These are phyloP conservation scores for Lactifluus pinguis DNA, from an alignment of 768 basidiomycete genomes.

Conservation along the genomic window DNA sequence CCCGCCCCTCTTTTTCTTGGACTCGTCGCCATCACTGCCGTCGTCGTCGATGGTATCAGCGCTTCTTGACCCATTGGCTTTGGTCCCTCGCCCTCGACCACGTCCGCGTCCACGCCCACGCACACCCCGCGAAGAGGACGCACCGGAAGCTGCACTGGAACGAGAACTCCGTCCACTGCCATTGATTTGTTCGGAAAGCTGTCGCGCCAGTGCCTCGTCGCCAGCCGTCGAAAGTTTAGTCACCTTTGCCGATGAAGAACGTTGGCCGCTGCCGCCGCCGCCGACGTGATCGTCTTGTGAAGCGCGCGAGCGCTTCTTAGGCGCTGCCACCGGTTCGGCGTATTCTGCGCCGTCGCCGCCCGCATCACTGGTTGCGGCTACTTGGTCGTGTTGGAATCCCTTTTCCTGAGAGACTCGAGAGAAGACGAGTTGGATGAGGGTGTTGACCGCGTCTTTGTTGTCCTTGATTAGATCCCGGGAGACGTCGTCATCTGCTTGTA, in stretches of 20 bases:
- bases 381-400: slow-evolving; percentile 19
- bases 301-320: slow-evolving; percentile 19
- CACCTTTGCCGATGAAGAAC: slow-evolving; percentile 4
- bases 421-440: slow-evolving; percentile 57
- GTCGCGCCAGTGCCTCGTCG: slow-evolving; percentile 30
- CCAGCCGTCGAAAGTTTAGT: slow-evolving; percentile 23
- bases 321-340: not conserved
- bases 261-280: not conserved
- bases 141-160: slow-evolving; percentile 18
- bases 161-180: slow-evolving; percentile 27
- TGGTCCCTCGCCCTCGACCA: slow-evolving; percentile 13
- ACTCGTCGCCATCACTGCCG: slow-evolving; percentile 28
- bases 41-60: slow-evolving; percentile 29
- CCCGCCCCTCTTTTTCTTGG: slow-evolving; percentile 40
- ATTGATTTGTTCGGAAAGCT: slow-evolving; percentile 38
- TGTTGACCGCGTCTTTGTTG: slow-evolving; percentile 60
- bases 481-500: slow-evolving; percentile 47
- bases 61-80: slow-evolving; percentile 28
- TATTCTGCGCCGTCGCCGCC: slow-evolving; percentile 1
- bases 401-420: slow-evolving; percentile 39
- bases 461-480: slow-evolving; percentile 54
- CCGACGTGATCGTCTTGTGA: slow-evolving; percentile 18
- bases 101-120: slow-evolving; percentile 18
- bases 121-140: slow-evolving; percentile 14
- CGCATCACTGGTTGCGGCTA: slow-evolving; percentile 2